A percentile compares a stretch with the other conserved stretches of the same genome.
Conservation (phyloP, 129 eudicot species). For the Tagetes erecta region DNA sequence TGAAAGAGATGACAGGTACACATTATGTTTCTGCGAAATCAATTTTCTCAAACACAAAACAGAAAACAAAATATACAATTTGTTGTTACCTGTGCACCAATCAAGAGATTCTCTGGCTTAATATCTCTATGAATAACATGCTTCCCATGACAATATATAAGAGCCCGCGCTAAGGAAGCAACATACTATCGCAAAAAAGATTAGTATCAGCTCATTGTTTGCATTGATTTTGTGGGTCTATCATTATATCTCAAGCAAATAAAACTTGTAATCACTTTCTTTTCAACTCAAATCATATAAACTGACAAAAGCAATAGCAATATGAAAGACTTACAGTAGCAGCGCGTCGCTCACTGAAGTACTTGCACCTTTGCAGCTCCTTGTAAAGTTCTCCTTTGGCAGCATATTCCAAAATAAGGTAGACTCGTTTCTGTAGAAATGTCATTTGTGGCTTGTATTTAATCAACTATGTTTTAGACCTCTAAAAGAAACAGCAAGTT, state of each 20-base stretch:
- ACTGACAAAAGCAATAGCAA: neutral
- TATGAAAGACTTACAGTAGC: conserved; percentile 61
- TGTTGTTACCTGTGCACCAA: conserved; percentile 79
- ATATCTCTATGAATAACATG: conserved; percentile 96
- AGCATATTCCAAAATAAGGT: conserved; percentile 65
- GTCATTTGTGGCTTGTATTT: neutral
- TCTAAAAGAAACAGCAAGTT: neutral
- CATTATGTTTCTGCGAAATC: neutral
- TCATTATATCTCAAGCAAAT: neutral
- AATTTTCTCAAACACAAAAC: neutral
- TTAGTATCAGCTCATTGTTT: neutral
- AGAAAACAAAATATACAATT: neutral
- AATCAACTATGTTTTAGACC: neutral
- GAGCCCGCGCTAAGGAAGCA: conserved; percentile 92
- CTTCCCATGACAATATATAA: conserved; percentile 91
- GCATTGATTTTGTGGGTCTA: neutral
- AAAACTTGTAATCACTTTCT: neutral
- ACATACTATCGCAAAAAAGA: conserved; percentile 52
- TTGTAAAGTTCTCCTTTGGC: conserved; percentile 86
- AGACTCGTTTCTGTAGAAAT: too few species aligned
- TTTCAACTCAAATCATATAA: neutral
- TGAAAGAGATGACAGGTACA: conserved; percentile 24
- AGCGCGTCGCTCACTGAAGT: conserved; percentile 72
- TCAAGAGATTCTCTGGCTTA: conserved; percentile 89
- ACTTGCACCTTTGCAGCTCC: conserved; percentile 74